Evolutionary conservation across 495 filamentous ascomycete species (phyloP), one percentile per base, ranked within the genome.

Genomic region (Tuber melanosporum): DNA sequence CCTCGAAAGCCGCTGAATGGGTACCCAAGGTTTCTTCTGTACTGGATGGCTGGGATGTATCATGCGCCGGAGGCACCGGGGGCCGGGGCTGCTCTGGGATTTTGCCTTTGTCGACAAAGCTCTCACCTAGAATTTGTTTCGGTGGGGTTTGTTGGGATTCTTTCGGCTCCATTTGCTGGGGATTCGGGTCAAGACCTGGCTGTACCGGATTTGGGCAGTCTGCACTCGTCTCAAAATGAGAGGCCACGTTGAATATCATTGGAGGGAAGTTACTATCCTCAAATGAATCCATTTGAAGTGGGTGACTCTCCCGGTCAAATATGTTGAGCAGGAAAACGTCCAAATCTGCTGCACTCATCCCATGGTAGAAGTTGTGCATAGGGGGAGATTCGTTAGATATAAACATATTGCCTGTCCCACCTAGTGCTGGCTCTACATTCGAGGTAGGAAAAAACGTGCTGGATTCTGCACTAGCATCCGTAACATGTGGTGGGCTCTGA

Each of bases 291-390:
- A 66, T 66, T 19, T 66, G 57, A 36, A 66, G 57, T 36, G 57
- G 57, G 57, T 66, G 57, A 66, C 57, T 66, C 57, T 66, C 57
- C 26, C 57, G 57, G 32, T 66, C 57, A 66, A 66, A 66, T 66
- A 66, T 66, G 57, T 66, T 66, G 26, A 66, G 57, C 57, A 66
- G 57, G 57, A 66, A 66, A 66, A 66, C 57, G 14, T 66, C 57
- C 57, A 66, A 66, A 26, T 66, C 57, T 36, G 57, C 7, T 36
- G 57, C 26, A 6, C 12, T 66, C 57, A 66, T 66, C 57, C 57
- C 57, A 10, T 66, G 57, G 57, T 66, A 66, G 26, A 66, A 66
- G 57, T 36, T 26, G 57, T 66, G 12, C 57, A 66, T 36, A 66
- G 57, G 57, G 26, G 57, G 57, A 19, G 57, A 66, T 66, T 66